Percentiles rank a stretch among this genome's conserved stretches.
Conservation (phyloP, 495 filamentous ascomycete genomes). For the Aspergillus nanangensis region DNA sequence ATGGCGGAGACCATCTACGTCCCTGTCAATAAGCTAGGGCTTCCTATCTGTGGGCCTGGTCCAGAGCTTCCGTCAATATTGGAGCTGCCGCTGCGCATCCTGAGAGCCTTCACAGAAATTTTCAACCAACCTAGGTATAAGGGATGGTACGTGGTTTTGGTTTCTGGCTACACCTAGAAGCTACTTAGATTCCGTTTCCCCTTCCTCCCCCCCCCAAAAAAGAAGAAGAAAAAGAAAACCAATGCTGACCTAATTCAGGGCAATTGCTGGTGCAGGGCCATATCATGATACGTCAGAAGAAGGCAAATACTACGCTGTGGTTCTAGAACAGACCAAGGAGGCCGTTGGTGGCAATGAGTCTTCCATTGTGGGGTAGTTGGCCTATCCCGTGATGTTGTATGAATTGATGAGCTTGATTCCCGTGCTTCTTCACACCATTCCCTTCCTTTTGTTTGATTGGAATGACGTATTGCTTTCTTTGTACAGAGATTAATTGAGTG, state of each 20-base stretch:
- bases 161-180: no score
- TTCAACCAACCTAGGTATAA: constrained; percentile 44
- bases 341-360: not conserved
- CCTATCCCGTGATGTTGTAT: not conserved
- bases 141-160: constrained; percentile 42
- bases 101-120: constrained; percentile 40
- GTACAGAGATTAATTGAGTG: not conserved
- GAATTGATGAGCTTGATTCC: not conserved
- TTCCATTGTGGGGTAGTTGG: not conserved
- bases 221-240: not conserved
- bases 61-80: constrained; percentile 36
- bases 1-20: constrained; percentile 28
- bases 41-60: constrained; percentile 35
- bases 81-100: constrained; percentile 33
- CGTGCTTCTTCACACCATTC: not conserved
- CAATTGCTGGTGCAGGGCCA: constrained; percentile 32
- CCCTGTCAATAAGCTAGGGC: constrained; percentile 40
- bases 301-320: constrained; percentile 41
- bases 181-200: constrained; percentile 8
- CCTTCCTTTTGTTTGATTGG: not conserved
- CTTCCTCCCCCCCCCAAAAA: not conserved
- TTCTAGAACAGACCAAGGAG: constrained; percentile 28
- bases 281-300: constrained; percentile 38
- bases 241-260: constrained; percentile 19
- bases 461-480: not conserved